Evolutionary conservation across 148 eudicot species (phyloP).

Genomic region (Salicornia ramosissima): DNA sequence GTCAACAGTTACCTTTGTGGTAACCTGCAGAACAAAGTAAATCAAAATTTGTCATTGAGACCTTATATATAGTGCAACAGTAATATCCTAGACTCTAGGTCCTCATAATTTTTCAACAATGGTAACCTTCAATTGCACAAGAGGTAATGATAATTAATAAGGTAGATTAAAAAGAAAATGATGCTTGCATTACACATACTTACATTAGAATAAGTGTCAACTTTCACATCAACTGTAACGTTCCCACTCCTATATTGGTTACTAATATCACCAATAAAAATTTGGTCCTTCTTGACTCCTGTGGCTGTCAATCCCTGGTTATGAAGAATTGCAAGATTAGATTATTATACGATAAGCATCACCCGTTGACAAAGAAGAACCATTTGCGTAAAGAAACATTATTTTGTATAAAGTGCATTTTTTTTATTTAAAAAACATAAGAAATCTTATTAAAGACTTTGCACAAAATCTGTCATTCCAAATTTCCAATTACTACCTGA

Average conservation of each 20-base stretch:
- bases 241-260: conserved; percentile 69
- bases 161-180: neutral
- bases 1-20: conserved; percentile 63
- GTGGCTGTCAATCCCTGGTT: conserved; percentile 82
- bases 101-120: neutral
- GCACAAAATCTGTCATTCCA: neutral
- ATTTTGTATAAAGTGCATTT: neutral
- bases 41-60: neutral
- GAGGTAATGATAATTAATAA: neutral
- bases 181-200: conserved; percentile 11
- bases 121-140: neutral
- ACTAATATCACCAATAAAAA: conserved; percentile 76
- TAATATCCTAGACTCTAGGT: neutral
- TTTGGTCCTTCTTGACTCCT: conserved; percentile 68
- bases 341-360: neutral
- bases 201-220: conserved; percentile 83
- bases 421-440: neutral
- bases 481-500: neutral
- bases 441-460: neutral
- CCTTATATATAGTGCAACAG: neutral
- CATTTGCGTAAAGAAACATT: neutral
- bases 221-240: conserved; percentile 72
- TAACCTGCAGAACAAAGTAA: conserved; percentile 41
- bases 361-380: neutral
- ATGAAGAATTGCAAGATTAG: neutral